Conservation (phyloP, 768 basidiomycete species). For the Dioszegia hungarica region DNA sequence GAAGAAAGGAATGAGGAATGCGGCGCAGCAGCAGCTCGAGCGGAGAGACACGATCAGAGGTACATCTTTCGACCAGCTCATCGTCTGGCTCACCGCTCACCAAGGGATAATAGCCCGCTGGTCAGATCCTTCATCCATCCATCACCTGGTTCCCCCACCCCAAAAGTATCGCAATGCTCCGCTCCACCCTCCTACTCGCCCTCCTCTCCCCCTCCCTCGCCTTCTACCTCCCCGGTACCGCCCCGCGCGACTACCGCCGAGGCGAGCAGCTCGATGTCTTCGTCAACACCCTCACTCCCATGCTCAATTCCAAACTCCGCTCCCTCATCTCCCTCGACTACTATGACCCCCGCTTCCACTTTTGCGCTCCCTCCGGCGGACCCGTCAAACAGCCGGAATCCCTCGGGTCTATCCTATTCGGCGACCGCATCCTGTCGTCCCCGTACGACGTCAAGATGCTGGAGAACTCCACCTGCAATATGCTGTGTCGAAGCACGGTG, state of each 20-base stretch:
- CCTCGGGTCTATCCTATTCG: constrained; percentile 90
- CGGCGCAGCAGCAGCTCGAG: too few relatives aligned
- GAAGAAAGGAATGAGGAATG: too few relatives aligned
- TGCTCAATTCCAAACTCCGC: constrained; percentile 54
- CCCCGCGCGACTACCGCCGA: constrained; percentile 71
- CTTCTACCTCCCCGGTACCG: constrained; percentile 84
- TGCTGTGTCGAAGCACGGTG: constrained; percentile 64
- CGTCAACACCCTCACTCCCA: constrained; percentile 82
- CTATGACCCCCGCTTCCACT: constrained; percentile 76
- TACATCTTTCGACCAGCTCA: too few relatives aligned
- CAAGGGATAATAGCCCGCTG: too few relatives aligned
- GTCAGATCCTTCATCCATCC: background rate
- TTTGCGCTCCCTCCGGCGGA: constrained; percentile 75
- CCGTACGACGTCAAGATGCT: constrained; percentile 88
- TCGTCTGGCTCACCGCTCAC: too few relatives aligned
- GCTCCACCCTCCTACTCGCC: constrained; percentile 5
- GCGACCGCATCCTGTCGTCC: constrained; percentile 87
- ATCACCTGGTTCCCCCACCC: background rate
- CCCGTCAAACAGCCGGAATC: constrained; percentile 61
- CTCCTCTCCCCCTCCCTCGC: constrained; percentile 48
- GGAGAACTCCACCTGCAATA: constrained; percentile 65
- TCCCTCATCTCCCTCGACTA: constrained; percentile 68
- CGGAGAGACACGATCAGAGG: too few relatives aligned
- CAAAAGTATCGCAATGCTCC: background rate
- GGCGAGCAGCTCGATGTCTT: constrained; percentile 63